phyloP scores from a whole-genome alignment of 176 grass and related monocot species.

The Poa annua region DNA sequence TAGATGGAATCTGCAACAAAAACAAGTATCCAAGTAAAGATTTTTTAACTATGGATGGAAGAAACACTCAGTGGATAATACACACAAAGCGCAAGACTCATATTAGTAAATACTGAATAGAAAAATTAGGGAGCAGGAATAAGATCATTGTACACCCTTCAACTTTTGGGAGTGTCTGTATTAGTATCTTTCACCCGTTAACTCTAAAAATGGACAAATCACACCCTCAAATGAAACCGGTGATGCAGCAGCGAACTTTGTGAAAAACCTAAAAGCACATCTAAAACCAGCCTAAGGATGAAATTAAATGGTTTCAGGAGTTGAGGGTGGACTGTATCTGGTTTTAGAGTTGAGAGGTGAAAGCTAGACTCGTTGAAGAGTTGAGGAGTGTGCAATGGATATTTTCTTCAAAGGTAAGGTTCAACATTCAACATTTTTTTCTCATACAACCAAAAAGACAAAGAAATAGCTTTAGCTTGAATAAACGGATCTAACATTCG shows the following conservation, averaged over 20 bases:
- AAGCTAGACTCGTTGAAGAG: not conserved
- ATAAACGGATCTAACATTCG: slow-evolving; percentile 72
- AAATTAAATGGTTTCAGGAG: not conserved
- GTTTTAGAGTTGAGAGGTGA: not conserved
- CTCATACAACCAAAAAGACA: slow-evolving; percentile 38
- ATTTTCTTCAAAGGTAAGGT: not conserved
- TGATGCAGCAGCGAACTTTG: not conserved
- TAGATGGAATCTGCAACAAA: slow-evolving; percentile 80
- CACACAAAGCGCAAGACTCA: slow-evolving; percentile 5
- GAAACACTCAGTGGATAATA: not conserved
- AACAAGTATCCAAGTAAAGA: slow-evolving; percentile 26
- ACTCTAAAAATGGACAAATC: no score
- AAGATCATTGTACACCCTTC: no score
- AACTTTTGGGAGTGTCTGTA: no score
- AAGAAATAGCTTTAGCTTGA: slow-evolving; percentile 32
- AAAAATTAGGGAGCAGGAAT: not conserved
- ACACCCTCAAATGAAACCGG: no score
- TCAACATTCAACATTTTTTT: not conserved
- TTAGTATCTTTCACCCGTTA: no score
- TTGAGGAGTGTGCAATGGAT: not conserved
- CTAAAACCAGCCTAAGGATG: not conserved
- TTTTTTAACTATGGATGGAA: slow-evolving; percentile 13
- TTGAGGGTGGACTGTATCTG: slow-evolving; percentile 2
- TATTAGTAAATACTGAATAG: slow-evolving; percentile 15
- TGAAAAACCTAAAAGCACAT: not conserved